Base-by-base conservation (phyloP, 2,329 filamentous ascomycete species). In the Beauveria australis region DNA sequence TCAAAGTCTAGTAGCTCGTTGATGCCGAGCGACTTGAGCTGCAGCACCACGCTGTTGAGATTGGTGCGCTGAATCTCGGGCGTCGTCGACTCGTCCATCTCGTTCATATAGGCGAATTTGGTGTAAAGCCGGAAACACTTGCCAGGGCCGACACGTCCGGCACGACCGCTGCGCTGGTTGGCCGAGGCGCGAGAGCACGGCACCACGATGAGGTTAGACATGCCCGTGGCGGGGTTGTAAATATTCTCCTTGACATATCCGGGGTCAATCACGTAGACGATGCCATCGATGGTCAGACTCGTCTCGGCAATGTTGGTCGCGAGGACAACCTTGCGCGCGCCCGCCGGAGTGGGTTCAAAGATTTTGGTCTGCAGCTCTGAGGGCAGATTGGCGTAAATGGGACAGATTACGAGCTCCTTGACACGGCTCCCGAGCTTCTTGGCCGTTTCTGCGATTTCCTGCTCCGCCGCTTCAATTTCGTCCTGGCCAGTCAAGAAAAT, bases 231-330 rank as follows among this genome's bases (percentile, higher is more conserved):
- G 0, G 92, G 89, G 64, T 96, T 96, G 76, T 93, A 97, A 1
- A 92, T 84, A 66, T 96, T 96, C 70, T 97, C 91, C 73, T 99
- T 99, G 64, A 94, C 91, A 65, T 95, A 96, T 0, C 94, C 94
- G 0, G 90, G 90, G 67, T 99, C 94, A 62, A 97, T 96, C 41
- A 97, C 94, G 71, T 95, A 97, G 9, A 93, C 89, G 62, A 97
- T 96, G 18, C 92, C 93, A 71, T 97, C 92, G 61, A 99, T 96
- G 0, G 94, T 99, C 69, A 99, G 76, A 78, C 87, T 92, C 0
- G 94, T 99, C 73, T 99, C 94, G 2, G 94, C 94, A 72, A 99
- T 97, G 70, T 99, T 99, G 2, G 94, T 97, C 0, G 93, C 92
- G 43, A 97, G 76, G 0, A 99, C 91, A 0, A 97, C 91, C 71